Conservation (phyloP, 2,329 filamentous ascomycete genomes). For the Colletotrichum spaethianum region DNA sequence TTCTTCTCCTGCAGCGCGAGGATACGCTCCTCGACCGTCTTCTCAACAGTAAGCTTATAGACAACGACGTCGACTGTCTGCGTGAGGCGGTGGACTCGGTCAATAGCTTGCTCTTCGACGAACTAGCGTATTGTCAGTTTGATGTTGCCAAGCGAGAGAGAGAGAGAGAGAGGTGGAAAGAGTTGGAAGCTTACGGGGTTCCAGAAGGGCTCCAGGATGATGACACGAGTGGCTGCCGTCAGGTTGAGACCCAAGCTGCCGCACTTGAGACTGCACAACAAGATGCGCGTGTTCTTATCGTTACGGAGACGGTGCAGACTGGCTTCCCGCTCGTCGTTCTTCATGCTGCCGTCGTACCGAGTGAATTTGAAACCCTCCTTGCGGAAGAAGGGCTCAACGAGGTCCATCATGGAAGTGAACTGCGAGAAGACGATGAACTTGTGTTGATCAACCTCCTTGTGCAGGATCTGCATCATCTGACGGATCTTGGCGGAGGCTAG, state of each 20-base stretch:
- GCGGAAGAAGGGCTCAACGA: constrained; percentile 91
- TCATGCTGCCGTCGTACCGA: constrained; percentile 96
- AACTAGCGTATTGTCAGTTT: constrained; percentile 68
- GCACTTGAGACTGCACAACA: constrained; percentile 95
- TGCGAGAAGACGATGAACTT: constrained; percentile 99
- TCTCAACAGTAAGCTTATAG: constrained; percentile 90
- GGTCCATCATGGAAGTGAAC: constrained; percentile 98
- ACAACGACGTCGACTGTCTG: constrained; percentile 96
- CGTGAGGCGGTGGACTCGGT: constrained; percentile 97
- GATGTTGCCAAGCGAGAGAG: constrained; percentile 4
- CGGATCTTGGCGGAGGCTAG: constrained; percentile 91
- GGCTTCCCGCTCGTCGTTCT: constrained; percentile 91
- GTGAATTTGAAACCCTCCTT: constrained; percentile 83
- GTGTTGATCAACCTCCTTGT: constrained; percentile 82
- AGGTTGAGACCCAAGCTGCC: constrained; percentile 94
- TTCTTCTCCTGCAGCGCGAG: constrained; percentile 96
- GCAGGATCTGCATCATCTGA: constrained; percentile 84
- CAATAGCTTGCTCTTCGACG: constrained; percentile 98
- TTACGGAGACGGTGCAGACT: constrained; percentile 83
- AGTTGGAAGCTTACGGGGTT: constrained; percentile 79
- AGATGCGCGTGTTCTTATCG: constrained; percentile 81
- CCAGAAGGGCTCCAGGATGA: constrained; percentile 98
- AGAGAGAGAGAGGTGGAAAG: background rate
- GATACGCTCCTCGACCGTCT: constrained; percentile 94
- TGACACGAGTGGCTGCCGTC: constrained; percentile 91